Evolutionary conservation across 495 filamentous ascomycete genomes (phyloP), one percentile per base, ranked within the genome.

Genomic region (Coniosporium apollinis): DNA sequence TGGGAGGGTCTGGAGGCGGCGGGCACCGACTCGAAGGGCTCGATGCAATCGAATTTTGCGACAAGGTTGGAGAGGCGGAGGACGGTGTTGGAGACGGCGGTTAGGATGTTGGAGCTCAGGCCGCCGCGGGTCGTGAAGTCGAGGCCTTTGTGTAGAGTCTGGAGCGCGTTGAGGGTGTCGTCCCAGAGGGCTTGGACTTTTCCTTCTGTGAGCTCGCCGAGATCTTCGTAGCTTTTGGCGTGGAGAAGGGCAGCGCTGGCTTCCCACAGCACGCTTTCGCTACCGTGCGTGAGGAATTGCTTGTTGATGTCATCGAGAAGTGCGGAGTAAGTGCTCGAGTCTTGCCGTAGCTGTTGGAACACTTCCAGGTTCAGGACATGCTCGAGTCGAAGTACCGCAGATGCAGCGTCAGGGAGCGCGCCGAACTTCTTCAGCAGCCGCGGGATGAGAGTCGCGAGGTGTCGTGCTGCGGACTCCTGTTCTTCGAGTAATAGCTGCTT

Each of bases 251-350:
- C 82, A 10, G 73, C 65, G 10, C 74, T 78, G 16, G 83, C 85
- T 54, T 94, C 84, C 4, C 70, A 68, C n/a, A 97, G 61, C 5
- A 97, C 85, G 25, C 71, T 68, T 32, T 80, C 72, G 44, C 92
- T 79, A 4, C 80, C 79, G 48, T 97, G 89, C 0, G 83, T 75
- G 30, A 86, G 69, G 56, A 96, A 96, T 49, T 96, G 89, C 39
- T 78, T 79, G 44, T 81, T 83, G 47, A 96, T 87, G 44, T 96
- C 87, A 42, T 92, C 89, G 1, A 97, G 63, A 15, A 96, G 58
- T 10, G 82, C 71, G 0, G 69, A 69, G 54, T 91, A 92, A 0
- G 77, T 77, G 0, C 80, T 74, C 1, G 79, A 74, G 46, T 86
- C 80, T 51, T 92, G 82, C 15, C 85, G 77, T 9, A 96, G 61